Evolutionary conservation across 208 protist genomes (phyloP), one percentile per base, ranked within the genome.

Genomic region (Leishmania tropica): DNA sequence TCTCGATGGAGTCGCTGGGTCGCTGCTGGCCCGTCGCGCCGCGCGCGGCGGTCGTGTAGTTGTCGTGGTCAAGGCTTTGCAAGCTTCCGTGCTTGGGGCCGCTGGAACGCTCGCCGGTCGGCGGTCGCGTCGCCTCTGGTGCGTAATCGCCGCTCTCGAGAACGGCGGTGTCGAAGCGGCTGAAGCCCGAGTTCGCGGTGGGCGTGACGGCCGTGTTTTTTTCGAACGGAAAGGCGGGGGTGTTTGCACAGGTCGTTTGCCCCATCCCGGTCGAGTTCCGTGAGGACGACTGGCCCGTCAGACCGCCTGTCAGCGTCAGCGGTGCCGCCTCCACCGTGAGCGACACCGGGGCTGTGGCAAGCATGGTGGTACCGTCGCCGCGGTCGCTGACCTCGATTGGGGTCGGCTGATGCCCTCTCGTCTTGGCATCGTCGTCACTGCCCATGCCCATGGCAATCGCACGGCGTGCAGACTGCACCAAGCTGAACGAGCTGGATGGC

Each of bases 1-100:
- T 65, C 54, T 81, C 77, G 11, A 53, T 53, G 51, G 75, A 78
- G 72, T 84, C 81, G 75, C 84, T 68, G 21, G 45, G 67, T 35
- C 64, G 71, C 53, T 71, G 84, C 15, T 56, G 80, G 56, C 62
- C 80, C 31, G 80, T 78, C 37, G 78, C 76, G 2, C 76, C 48
- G 17, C 77, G 71, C 37, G 80, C 75, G 11, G 80, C 76, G 15
- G 80, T 83, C 60, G 62, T 47, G n/a, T 42, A 42, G 62, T 31
- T 56, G 64, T 80, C 62, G 19, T 53, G 15, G 48, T 72, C 60
- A 3, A 56, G 24, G 76, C 76, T 80, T n/a, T 79, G 54, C 35
- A 70, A 11, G 28, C 75, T 79, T 58, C 24, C 53, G 54, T 68
- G 51, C 17, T 60, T 76, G 72, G 72, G 72, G 19, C 15, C 53